Evolutionary conservation across 2,329 filamentous ascomycete species (phyloP).

Genomic region (Talaromyces sp.): DNA sequence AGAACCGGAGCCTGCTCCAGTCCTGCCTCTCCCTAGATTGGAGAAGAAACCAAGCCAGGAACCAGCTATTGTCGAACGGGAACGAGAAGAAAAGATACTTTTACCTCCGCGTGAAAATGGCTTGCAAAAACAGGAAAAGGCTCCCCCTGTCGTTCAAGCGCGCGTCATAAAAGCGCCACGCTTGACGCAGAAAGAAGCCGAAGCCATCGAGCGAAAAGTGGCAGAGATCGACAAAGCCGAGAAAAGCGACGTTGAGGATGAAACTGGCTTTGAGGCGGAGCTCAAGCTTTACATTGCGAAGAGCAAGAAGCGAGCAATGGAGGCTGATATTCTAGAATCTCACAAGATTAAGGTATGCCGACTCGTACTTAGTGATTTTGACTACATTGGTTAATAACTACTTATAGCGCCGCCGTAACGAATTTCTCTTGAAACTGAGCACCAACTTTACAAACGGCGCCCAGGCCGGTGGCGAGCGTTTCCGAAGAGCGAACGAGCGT

Average conservation of each 20-base stretch:
- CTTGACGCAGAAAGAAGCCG: slow-evolving; percentile 60
- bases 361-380: background rate
- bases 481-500: slow-evolving; percentile 71
- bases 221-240: slow-evolving; percentile 56
- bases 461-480: slow-evolving; percentile 69
- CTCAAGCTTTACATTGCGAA: slow-evolving; percentile 53
- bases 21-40: slow-evolving; percentile 27
- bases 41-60: slow-evolving; percentile 30
- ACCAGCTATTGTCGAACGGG: slow-evolving; percentile 23
- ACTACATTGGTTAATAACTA: slow-evolving; percentile 14
- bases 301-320: slow-evolving; percentile 64
- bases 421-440: slow-evolving; percentile 55
- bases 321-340: slow-evolving; percentile 62
- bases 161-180: slow-evolving; percentile 52
- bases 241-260: slow-evolving; percentile 55
- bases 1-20: slow-evolving; percentile 27
- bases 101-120: slow-evolving; percentile 25
- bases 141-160: slow-evolving; percentile 17
- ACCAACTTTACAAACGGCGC: slow-evolving; percentile 65
- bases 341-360: slow-evolving; percentile 62
- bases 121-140: slow-evolving; percentile 21
- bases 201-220: slow-evolving; percentile 66
- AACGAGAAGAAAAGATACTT: slow-evolving; percentile 19
- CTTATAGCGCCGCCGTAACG: slow-evolving; percentile 56
- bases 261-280: slow-evolving; percentile 50